Percentiles rank a stretch among this genome's conserved stretches.
Conservation (phyloP, 2,329 filamentous ascomycete species). For the Fusarium nodosum region DNA sequence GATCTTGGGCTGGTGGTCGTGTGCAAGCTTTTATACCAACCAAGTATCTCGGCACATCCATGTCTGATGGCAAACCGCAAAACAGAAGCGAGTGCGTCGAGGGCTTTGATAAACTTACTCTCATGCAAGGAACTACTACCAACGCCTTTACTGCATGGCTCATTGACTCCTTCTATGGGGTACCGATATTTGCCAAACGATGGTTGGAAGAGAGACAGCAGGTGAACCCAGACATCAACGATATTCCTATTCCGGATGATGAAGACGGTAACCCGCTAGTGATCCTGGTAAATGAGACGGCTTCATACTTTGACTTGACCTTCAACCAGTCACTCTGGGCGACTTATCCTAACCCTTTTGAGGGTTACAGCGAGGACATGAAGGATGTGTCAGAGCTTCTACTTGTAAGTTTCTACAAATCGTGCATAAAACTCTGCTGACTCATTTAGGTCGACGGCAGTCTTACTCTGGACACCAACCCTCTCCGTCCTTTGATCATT, state of each 20-base stretch:
- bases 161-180: slow-evolving; percentile 47
- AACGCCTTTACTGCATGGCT: slow-evolving; percentile 50
- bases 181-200: slow-evolving; percentile 48
- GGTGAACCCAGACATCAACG: slow-evolving; percentile 30
- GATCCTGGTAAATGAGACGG: slow-evolving; percentile 43
- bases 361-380: slow-evolving; percentile 49
- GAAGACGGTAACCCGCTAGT: slow-evolving; percentile 44
- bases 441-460: slow-evolving; percentile 50
- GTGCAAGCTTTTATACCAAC: slow-evolving; percentile 51
- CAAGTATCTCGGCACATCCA: slow-evolving; percentile 49
- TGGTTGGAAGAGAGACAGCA: slow-evolving; percentile 25
- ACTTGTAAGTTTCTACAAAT: slow-evolving; percentile 25
- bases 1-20: slow-evolving; percentile 51
- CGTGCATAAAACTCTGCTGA: accelerated
- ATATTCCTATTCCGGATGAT: slow-evolving; percentile 36
- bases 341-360: slow-evolving; percentile 52
- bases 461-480: slow-evolving; percentile 51
- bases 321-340: slow-evolving; percentile 53
- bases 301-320: slow-evolving; percentile 46
- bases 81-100: slow-evolving; percentile 50
- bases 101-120: slow-evolving; percentile 52
- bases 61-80: slow-evolving; percentile 44
- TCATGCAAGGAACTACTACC: slow-evolving; percentile 51
- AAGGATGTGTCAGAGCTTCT: slow-evolving; percentile 45
- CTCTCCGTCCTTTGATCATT: slow-evolving; percentile 49